Base-by-base conservation (phyloP, 192 early-diverging fungal species). In the Pecoramyces ruminantium region DNA sequence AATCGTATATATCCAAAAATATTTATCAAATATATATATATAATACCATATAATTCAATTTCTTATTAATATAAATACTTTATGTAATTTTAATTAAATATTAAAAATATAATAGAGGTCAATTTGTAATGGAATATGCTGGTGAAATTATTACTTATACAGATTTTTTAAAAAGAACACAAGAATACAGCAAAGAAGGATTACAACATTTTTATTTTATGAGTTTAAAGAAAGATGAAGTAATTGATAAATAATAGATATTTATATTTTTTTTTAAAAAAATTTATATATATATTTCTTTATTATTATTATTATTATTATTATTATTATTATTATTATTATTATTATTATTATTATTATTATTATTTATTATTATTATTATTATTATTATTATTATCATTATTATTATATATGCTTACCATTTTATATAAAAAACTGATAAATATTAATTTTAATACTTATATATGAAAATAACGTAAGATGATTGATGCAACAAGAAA, bases 151-250 rank as follows among this genome's bases (percentile, higher is more conserved):
- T 99, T 30, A 86, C 95, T 11, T 87, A 90, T n/a, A 78, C 85
- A 25, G 92, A 93, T 82, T 98, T 98, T 83, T 84, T 92, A 78
- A 94, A 95, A 83, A 89, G 98, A 17, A 92, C 92, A 16, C 87
- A 87, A 30, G 93, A 93, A 77, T 98, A 99, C 82, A 92, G 91
- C 79, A 80, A 91, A 30, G 90, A 91, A 51, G 95, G 95, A 67
- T 88, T 92, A 27, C 89, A 93, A 84, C 97, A 99, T 82, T 98
- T 98, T 84, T 99, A 99, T 82, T 99, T 98, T 86, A 98, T 99
- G 97, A 93, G 92, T 79, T 86, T 98, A 17, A 93, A 94, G 79
- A 88, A 92, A n/a, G 92, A 96, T 83, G 96, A 96, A 86, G 92
- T 94, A 85, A 38, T 80, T 77, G 18, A 15, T 27, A n/a, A 17